Evolutionary conservation across 2,329 filamentous ascomycete genomes (phyloP).

Genomic region (Aspergillus ruber): DNA sequence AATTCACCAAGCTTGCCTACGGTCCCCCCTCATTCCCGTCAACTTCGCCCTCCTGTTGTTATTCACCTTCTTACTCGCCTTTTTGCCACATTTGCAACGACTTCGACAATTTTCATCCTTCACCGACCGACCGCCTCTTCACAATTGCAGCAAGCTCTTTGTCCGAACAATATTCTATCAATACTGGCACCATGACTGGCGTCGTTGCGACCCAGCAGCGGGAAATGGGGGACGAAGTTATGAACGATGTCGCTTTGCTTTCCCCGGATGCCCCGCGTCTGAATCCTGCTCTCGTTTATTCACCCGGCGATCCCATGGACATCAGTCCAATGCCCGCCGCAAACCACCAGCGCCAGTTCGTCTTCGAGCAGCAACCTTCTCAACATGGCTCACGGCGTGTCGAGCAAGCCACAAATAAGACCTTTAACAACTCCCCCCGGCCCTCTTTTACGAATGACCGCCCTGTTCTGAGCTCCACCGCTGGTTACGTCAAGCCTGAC

Average conservation of each 20-base stretch:
- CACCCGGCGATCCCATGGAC: constrained; percentile 12
- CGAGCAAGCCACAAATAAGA: not conserved
- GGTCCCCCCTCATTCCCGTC: constrained; percentile 2
- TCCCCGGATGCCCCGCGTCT: constrained; percentile 2
- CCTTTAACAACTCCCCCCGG: not conserved
- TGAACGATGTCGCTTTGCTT: constrained; percentile 8
- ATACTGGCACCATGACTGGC: constrained; percentile 8
- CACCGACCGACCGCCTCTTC: not conserved
- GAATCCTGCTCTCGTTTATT: not conserved
- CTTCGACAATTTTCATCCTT: not conserved
- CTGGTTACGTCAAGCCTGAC: not conserved
- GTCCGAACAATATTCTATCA: not conserved
- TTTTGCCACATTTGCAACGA: not conserved
- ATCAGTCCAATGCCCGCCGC: constrained; percentile 6
- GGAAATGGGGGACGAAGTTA: constrained; percentile 7
- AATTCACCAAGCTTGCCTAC: not conserved
- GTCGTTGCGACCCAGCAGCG: constrained; percentile 4
- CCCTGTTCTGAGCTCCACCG: not conserved
- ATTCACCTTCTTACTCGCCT: not conserved
- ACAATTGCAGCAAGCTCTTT: not conserved
- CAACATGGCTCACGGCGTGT: not conserved
- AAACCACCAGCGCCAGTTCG: not conserved
- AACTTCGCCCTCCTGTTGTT: constrained; percentile 4
- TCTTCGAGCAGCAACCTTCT: not conserved
- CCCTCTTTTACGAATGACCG: not conserved